phyloP scores from a whole-genome alignment of 2,329 filamentous ascomycete genomes.

The Phoma sp. region DNA sequence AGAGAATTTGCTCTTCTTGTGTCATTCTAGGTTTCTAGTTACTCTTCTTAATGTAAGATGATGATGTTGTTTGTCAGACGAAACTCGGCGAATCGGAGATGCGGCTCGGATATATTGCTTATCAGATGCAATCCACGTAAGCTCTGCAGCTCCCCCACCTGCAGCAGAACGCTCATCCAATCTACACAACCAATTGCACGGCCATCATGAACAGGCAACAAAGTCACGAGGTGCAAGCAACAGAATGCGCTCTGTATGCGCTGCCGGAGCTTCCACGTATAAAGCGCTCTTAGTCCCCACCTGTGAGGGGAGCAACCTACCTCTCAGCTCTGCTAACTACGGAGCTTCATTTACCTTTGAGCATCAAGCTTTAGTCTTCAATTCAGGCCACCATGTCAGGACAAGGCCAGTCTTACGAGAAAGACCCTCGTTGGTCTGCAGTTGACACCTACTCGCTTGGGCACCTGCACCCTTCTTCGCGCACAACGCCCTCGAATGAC shows the following conservation, averaged over 20 bases:
- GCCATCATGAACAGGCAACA: slow-evolving; percentile 2
- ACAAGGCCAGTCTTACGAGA: slow-evolving; percentile 31
- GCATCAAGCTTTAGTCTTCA: not conserved
- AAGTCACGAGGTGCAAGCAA: slow-evolving; percentile 4
- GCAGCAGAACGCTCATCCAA: not conserved
- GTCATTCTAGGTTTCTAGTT: not conserved
- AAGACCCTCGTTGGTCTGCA: slow-evolving; percentile 47
- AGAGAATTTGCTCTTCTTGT: not conserved
- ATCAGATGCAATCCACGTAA: slow-evolving; percentile 9
- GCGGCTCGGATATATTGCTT: slow-evolving; percentile 11
- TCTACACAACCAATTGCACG: not conserved
- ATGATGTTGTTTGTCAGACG: not conserved
- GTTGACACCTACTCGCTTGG: slow-evolving; percentile 48
- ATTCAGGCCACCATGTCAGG: slow-evolving; percentile 18
- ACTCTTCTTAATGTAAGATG: not conserved
- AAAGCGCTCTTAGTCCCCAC: not conserved
- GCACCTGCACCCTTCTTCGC: slow-evolving; percentile 42
- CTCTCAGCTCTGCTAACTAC: not conserved
- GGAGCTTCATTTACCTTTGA: not conserved
- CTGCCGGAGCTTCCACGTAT: not conserved
- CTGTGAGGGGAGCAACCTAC: not conserved
- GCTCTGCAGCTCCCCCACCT: not conserved
- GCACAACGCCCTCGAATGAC: slow-evolving; percentile 32
- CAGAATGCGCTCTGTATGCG: not conserved
- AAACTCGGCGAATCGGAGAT: slow-evolving; percentile 14